A percentile compares a stretch with the other conserved stretches of the same genome.
phyloP scores from a whole-genome alignment of 2,329 filamentous ascomycete genomes.

The Monosporascus ibericus region DNA sequence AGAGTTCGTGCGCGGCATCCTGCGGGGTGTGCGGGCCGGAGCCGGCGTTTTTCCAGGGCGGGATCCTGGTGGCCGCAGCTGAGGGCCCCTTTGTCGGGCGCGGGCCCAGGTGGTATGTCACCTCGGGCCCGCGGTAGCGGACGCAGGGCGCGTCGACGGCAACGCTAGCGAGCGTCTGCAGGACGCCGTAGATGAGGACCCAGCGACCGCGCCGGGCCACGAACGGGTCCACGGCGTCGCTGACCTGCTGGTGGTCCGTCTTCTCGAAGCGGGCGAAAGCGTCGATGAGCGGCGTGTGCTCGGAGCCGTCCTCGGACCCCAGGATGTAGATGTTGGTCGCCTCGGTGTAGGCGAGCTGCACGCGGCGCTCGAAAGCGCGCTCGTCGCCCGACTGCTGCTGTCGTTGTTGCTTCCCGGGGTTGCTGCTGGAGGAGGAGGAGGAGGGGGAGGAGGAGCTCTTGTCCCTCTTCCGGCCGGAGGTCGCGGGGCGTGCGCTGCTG shows the following conservation, averaged over 20 bases:
- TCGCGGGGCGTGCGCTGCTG: not conserved
- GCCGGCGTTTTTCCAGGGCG: slow-evolving; percentile 45
- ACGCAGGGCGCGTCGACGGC: slow-evolving; percentile 51
- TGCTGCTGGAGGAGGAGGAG: not conserved
- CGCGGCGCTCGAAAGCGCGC: slow-evolving; percentile 37
- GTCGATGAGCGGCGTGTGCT: slow-evolving; percentile 48
- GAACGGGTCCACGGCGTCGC: slow-evolving; percentile 46
- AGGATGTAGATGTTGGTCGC: slow-evolving; percentile 54
- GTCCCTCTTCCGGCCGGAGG: slow-evolving; percentile 21
- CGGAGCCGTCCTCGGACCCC: slow-evolving; percentile 39
- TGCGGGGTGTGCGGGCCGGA: slow-evolving; percentile 14
- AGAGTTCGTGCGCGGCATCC: slow-evolving; percentile 42
- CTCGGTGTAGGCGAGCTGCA: slow-evolving; percentile 53
- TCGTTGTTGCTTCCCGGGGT: not conserved
- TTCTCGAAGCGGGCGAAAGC: slow-evolving; percentile 53
- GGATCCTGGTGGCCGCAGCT: slow-evolving; percentile 31
- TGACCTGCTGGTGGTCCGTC: slow-evolving; percentile 31
- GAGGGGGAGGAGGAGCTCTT: slow-evolving; percentile 7
- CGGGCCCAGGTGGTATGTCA: slow-evolving; percentile 52
- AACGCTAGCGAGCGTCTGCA: slow-evolving; percentile 54
- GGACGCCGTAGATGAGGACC: slow-evolving; percentile 54
- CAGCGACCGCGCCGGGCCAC: slow-evolving; percentile 53
- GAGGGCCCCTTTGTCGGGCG: slow-evolving; percentile 35
- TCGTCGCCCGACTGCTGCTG: slow-evolving; percentile 12
- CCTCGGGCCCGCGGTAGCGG: slow-evolving; percentile 41